Base-by-base conservation (phyloP, 2,329 filamentous ascomycete genomes). In the Boeremia exigua region DNA sequence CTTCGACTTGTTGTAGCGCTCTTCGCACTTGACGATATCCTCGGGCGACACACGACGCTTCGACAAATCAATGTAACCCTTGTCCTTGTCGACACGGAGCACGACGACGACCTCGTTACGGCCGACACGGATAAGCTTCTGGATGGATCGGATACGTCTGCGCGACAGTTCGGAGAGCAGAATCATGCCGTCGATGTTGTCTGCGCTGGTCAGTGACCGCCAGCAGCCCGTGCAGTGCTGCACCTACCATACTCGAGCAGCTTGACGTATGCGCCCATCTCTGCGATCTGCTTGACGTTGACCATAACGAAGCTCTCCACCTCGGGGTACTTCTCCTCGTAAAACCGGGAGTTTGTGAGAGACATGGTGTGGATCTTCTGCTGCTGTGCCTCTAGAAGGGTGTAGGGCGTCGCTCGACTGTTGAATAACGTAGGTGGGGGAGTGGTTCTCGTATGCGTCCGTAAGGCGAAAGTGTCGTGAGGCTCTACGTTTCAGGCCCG, bases 251-350 rank as follows among this genome's bases (percentile, higher is more conserved):
- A 99, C 82, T 99, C 95, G 70, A 99, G 89, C 53, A 99, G 88
- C 82, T 99, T 99, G 75, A 99, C 96, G 78, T 99, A 99, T 71
- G 96, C 95, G 78, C 95, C 95, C 96, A 99, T 99, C 81, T 99
- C 96, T 78, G 95, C 95, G 76, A 99, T 99, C 88, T 96, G 92
- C 86, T 96, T 96, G 72, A 98, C 95, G 80, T 98, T 99, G 78
- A 99, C 95, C 95, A 99, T 99, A 77, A 99, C 96, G 81, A 97
- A 98, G 84, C 92, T 96, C 81, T 99, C 95, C 77, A 99, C 94
- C 85, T 98, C 95, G 56, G 92, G 92, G 75, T 90, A 97, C 81
- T 96, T 96, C 82, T 96, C 92, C 85, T 96, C 92, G 79, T 96
- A 97, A 81, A 96, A 97, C 73, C 92, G 92, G 80, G 91, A 96